Evolutionary conservation across 495 filamentous ascomycete species (phyloP).

Genomic region (Penicillium silybi): DNA sequence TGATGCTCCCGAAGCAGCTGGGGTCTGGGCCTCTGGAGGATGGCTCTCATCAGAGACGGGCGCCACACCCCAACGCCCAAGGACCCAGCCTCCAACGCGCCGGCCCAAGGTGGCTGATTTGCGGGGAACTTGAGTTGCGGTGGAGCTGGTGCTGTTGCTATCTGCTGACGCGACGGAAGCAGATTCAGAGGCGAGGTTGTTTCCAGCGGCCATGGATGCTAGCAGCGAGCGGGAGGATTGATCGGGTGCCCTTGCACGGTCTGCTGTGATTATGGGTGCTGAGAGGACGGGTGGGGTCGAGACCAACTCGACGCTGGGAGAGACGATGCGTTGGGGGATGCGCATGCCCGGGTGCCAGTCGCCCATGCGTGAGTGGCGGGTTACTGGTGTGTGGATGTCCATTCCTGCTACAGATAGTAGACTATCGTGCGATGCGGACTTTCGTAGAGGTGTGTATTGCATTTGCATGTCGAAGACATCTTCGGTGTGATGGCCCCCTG

Average conservation of each 20-base stretch:
- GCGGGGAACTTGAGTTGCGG: conserved; percentile 15
- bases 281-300: conserved; percentile 44
- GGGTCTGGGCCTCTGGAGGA: conserved; percentile 11
- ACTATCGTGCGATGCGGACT: conserved; percentile 48
- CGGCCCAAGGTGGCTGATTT: conserved; percentile 37
- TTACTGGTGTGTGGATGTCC: conserved; percentile 46
- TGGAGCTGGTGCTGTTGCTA: conserved; percentile 24
- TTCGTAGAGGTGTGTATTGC: conserved; percentile 28
- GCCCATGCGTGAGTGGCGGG: conserved; percentile 33
- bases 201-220: conserved; percentile 36
- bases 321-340: conserved; percentile 36
- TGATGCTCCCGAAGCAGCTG: neutral
- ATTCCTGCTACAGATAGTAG: conserved; percentile 48
- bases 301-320: conserved; percentile 28
- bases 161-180: conserved; percentile 22
- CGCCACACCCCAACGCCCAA: conserved; percentile 50
- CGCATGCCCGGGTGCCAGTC: conserved; percentile 28
- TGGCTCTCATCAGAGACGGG: conserved; percentile 24
- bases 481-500: conserved; percentile 1
- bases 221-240: conserved; percentile 35
- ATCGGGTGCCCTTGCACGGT: conserved; percentile 23
- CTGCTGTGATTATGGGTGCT: conserved; percentile 40
- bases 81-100: conserved; percentile 53
- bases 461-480: conserved; percentile 14
- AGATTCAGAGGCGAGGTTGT: conserved; percentile 10